A percentile compares a stretch with the other conserved stretches of the same genome.
Conservation (phyloP, 305 asterid genomes). For the Striga hermonthica region DNA sequence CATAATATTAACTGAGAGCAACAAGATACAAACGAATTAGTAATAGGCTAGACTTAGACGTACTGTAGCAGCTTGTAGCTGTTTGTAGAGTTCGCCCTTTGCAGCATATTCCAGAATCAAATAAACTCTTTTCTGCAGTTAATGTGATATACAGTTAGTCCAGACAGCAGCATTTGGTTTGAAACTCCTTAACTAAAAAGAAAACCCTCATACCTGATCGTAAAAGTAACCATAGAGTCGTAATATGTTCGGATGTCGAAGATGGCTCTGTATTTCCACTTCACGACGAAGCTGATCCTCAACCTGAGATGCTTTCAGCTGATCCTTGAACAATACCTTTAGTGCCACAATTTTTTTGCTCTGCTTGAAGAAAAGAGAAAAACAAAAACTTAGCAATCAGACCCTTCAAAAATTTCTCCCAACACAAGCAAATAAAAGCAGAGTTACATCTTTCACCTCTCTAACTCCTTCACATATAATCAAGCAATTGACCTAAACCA, state of each 20-base stretch:
- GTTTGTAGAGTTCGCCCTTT: slow-evolving; percentile 81
- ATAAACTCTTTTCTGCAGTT: slow-evolving; percentile 71
- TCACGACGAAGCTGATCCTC: slow-evolving; percentile 89
- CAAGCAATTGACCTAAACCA: too few species aligned
- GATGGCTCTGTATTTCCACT: slow-evolving; percentile 86
- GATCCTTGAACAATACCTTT: slow-evolving; percentile 74
- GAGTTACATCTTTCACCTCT: too few species aligned
- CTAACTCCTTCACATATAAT: too few species aligned
- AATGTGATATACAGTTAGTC: background rate
- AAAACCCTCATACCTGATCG: slow-evolving; percentile 51
- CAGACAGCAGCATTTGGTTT: background rate
- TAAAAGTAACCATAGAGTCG: slow-evolving; percentile 78
- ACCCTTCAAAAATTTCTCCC: too few species aligned
- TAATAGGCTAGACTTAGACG: slow-evolving; percentile 24
- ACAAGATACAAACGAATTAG: background rate
- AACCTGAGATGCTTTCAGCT: slow-evolving; percentile 74
- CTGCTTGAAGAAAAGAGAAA: slow-evolving; percentile 28
- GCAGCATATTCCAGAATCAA: slow-evolving; percentile 80
- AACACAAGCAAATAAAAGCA: too few species aligned
- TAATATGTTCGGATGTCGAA: slow-evolving; percentile 75
- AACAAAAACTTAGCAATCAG: too few species aligned
- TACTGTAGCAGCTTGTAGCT: slow-evolving; percentile 80
- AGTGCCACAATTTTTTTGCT: slow-evolving; percentile 71
- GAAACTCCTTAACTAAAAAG: background rate
- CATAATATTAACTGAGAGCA: background rate